Percentiles rank a stretch among this genome's conserved stretches.
These are phyloP conservation scores for Amaranthus palmeri DNA, from an alignment of 148 eudicot species.

Conservation along the genomic window DNA sequence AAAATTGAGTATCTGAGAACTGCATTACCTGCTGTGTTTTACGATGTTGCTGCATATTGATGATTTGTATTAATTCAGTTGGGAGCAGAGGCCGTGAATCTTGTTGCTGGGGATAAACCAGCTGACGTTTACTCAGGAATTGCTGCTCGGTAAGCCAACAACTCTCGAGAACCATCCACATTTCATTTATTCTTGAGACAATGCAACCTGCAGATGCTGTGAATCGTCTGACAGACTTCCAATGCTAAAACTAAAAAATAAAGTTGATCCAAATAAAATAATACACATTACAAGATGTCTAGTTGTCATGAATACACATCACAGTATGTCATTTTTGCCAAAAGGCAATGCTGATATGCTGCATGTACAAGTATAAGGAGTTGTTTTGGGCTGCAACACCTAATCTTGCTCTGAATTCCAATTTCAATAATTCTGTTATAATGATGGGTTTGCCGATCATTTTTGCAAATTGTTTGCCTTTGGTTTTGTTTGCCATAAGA, in stretches of 20 bases:
- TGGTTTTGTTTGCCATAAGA: not conserved
- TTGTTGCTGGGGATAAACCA: slow-evolving; percentile 87
- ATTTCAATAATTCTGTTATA: not conserved
- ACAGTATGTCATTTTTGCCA: no score
- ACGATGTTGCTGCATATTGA: not conserved
- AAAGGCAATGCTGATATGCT: not conserved
- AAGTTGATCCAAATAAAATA: not conserved
- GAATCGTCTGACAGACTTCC: no score
- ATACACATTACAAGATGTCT: not conserved
- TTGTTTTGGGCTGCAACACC: not conserved
- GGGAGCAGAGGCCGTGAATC: slow-evolving; percentile 96
- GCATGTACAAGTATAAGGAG: not conserved
- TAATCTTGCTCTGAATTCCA: not conserved
- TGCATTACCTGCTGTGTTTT: not conserved
- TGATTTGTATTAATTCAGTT: slow-evolving; percentile 38
- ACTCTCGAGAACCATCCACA: not conserved
- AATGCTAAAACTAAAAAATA: not conserved
- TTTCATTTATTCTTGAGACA: not conserved
- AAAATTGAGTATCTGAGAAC: not conserved
- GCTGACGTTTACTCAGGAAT: slow-evolving; percentile 97
- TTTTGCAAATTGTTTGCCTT: not conserved
- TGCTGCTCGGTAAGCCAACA: slow-evolving; percentile 65
- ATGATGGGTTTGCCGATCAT: not conserved
- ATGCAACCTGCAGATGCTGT: not conserved
- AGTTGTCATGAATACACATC: not conserved